These are phyloP conservation scores for Quercus tomentella DNA, from an alignment of 331 rosid genomes.

Conservation along the genomic window DNA sequence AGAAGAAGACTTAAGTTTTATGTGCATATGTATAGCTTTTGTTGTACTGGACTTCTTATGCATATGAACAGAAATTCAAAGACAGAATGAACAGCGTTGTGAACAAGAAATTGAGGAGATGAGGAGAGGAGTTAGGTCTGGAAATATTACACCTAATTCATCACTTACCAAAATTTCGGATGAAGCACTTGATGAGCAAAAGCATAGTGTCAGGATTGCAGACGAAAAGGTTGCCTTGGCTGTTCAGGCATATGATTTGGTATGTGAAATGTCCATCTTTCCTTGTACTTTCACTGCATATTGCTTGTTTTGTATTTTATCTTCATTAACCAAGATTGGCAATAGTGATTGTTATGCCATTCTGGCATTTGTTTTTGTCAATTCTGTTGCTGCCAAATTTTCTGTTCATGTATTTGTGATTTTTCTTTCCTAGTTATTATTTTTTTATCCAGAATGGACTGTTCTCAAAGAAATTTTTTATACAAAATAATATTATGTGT, in stretches of 20 bases:
- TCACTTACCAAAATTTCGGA: conserved; percentile 77
- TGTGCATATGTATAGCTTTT: neutral
- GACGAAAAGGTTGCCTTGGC: conserved; percentile 92
- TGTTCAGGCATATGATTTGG: conserved; percentile 95
- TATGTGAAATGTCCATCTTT: conserved; percentile 29
- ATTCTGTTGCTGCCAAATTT: neutral
- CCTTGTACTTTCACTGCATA: neutral
- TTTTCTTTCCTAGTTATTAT: neutral
- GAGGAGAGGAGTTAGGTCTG: conserved; percentile 64
- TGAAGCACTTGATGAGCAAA: conserved; percentile 96
- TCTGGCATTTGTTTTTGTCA: neutral
- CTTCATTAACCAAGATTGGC: neutral
- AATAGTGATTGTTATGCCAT: neutral
- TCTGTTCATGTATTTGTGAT: neutral
- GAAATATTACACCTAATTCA: conserved; percentile 61
- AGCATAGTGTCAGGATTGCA: conserved; percentile 88
- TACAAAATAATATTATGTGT: too few species aligned
- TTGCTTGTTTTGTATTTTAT: neutral
- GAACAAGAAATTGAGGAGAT: conserved; percentile 91
- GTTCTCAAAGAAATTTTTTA: neutral
- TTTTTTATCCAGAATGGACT: neutral
- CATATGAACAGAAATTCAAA: conserved; percentile 61
- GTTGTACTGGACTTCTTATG: conserved; percentile 5
- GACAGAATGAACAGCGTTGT: conserved; percentile 81
- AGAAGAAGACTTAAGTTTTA: neutral